A percentile compares a stretch with the other conserved stretches of the same genome.
Conservation (phyloP, 495 filamentous ascomycete species). For the Polyplosphaeria fusca region DNA sequence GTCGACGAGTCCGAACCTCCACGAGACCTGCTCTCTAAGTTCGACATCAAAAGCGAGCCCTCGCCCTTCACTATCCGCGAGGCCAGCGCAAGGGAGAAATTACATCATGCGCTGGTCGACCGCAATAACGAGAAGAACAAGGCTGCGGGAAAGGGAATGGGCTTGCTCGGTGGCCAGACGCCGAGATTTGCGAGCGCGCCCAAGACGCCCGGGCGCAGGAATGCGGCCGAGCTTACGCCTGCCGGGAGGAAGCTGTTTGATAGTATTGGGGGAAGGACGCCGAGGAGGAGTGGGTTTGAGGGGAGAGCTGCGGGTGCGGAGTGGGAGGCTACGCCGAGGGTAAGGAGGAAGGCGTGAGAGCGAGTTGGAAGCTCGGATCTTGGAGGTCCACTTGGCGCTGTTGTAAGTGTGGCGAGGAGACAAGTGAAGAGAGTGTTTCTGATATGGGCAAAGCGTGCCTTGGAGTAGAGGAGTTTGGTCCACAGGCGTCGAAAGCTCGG, state of each 20-base stretch:
- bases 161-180: slow-evolving; percentile 43
- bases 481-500: neutral
- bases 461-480: too few relatives aligned
- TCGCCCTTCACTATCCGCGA: slow-evolving; percentile 83
- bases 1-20: slow-evolving; percentile 65
- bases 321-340: slow-evolving; percentile 55
- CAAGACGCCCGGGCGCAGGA: neutral
- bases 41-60: slow-evolving; percentile 60
- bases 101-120: slow-evolving; percentile 91
- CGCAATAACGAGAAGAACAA: neutral
- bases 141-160: slow-evolving; percentile 1
- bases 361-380: neutral
- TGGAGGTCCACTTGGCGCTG: too few relatives aligned
- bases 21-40: slow-evolving; percentile 36
- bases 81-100: slow-evolving; percentile 71
- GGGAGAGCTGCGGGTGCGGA: slow-evolving; percentile 43
- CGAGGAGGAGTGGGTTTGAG: slow-evolving; percentile 37
- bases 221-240: slow-evolving; percentile 62
- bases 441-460: too few relatives aligned
- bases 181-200: slow-evolving; percentile 79
- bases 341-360: slow-evolving; percentile 33
- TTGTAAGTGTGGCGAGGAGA: too few relatives aligned
- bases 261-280: slow-evolving; percentile 43
- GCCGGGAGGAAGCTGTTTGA: slow-evolving; percentile 75
- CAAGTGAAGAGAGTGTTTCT: too few relatives aligned